Conservation (phyloP, 495 filamentous ascomycete genomes). For the Penicillium lividum region DNA sequence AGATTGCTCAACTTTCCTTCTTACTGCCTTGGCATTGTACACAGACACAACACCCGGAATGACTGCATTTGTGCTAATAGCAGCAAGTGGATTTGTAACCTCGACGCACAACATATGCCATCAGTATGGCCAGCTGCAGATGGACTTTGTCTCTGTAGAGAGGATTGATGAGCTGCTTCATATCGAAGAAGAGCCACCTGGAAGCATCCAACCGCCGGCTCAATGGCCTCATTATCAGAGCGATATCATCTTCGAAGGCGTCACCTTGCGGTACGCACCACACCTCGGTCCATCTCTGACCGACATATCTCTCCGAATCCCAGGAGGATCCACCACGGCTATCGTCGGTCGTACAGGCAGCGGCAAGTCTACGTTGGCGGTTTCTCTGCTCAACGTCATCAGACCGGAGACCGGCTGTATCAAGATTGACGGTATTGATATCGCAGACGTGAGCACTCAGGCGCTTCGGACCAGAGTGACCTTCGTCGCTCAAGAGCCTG, state of each 20-base stretch:
- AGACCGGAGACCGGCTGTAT: slow-evolving; percentile 57
- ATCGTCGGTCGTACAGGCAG: slow-evolving; percentile 65
- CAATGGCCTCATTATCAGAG: slow-evolving; percentile 71
- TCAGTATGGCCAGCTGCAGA: slow-evolving; percentile 78
- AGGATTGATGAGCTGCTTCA: slow-evolving; percentile 75
- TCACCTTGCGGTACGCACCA: slow-evolving; percentile 76
- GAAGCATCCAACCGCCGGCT: slow-evolving; percentile 65
- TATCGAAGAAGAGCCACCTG: slow-evolving; percentile 69
- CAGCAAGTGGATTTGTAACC: slow-evolving; percentile 52
- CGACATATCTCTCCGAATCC: slow-evolving; percentile 66
- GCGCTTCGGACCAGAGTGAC: slow-evolving; percentile 59
- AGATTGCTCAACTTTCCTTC: slow-evolving; percentile 65
- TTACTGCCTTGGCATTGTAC: slow-evolving; percentile 70
- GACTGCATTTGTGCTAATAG: slow-evolving; percentile 68
- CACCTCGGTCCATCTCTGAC: slow-evolving; percentile 68
- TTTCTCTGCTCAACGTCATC: slow-evolving; percentile 61
- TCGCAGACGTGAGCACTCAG: slow-evolving; percentile 59
- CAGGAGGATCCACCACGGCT: slow-evolving; percentile 68
- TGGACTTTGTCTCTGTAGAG: slow-evolving; percentile 88
- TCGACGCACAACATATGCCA: slow-evolving; percentile 72
- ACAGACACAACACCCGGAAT: slow-evolving; percentile 68
- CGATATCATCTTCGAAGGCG: slow-evolving; percentile 72
- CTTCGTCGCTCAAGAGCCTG: slow-evolving; percentile 65
- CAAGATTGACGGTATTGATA: slow-evolving; percentile 59
- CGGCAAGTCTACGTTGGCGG: slow-evolving; percentile 67